Evolutionary conservation across 805 yeast species (phyloP), one percentile per base, ranked within the genome.

Genomic region (Babjeviella inositovora): DNA sequence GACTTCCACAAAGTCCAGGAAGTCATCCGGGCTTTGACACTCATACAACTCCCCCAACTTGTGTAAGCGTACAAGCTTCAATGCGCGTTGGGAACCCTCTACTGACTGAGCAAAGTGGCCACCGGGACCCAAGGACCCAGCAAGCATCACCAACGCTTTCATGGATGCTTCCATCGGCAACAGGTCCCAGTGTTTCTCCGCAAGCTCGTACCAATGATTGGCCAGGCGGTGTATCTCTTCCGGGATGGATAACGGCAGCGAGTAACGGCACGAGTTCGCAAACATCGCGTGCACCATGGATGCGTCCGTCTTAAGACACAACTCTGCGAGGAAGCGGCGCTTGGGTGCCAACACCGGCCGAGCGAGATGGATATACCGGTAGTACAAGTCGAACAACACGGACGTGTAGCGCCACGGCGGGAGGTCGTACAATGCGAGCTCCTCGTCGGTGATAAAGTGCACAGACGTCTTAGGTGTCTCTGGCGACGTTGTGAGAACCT

Each of bases 351-450:
- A 30, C 6, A 50, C 35, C 11, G 50, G 43, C 21, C 48, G 39
- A 5, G 51, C 40, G 6, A 53, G 45, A 24, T 56, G 51, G n/a
- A 49, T 40, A 31, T 56, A 59, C 19, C 53, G 36, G 32, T 53
- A 59, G 29, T 43, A 58, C 6, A 55, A 28, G 24, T 54, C 58
- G 19, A 57, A 34, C 19, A 57, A 29, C 3, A 35, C 28, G 17
- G 38, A 39, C 3, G 53, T 37, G 1, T 47, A 43, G 20, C 32
- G 28, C 44, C 50, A 43, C 17, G 41, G 28, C 4, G 66, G 66
- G 6, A 58, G 33, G 6, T 53, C 58, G 20, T 42, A 38, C 17
- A 29, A 29, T 7, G 29, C 35, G 6, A 54, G 32, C 13, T 45
- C 47, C 8, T 35, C 33, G 18, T 47, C 47, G 1, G 46, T 32